phyloP scores from a whole-genome alignment of 208 protist genomes.

The Phytomonas sp. region DNA sequence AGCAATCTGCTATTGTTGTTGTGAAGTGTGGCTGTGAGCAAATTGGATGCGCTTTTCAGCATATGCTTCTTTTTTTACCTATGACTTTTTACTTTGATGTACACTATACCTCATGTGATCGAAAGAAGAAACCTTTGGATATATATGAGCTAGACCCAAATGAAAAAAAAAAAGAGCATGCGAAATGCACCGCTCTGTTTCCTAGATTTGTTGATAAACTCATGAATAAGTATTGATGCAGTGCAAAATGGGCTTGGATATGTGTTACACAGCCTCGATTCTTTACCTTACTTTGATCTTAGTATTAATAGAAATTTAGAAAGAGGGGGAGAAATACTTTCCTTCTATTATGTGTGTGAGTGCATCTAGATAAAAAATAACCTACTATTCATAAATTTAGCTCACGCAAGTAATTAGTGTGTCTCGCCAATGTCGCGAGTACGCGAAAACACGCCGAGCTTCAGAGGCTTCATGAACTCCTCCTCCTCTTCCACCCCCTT shows the following conservation, averaged over 20 bases:
- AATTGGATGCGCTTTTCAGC: constrained; percentile 4
- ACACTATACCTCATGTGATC: neutral
- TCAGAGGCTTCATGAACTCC: constrained; percentile 3
- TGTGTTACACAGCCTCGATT: neutral
- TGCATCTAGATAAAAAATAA: constrained; percentile 7
- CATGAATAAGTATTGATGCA: neutral
- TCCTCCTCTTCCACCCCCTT: neutral
- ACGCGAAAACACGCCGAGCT: neutral
- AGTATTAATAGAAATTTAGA: neutral
- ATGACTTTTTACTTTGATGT: constrained; percentile 1
- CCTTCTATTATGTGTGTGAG: constrained; percentile 1
- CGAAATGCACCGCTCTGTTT: neutral
- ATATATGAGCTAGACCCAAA: neutral
- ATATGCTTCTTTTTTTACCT: neutral
- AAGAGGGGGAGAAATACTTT: neutral
- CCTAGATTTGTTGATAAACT: neutral
- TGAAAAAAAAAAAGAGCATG: neutral
- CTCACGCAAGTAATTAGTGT: neutral
- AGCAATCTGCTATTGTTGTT: neutral
- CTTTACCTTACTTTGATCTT: neutral
- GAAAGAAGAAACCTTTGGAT: neutral
- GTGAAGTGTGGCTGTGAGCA: neutral
- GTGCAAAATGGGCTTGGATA: neutral
- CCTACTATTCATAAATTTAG: neutral
- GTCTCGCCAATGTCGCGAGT: neutral